A percentile compares a stretch with the other conserved stretches of the same genome.
Conservation (phyloP, 2,329 filamentous ascomycete species). For the Tympanopsis confertula region DNA sequence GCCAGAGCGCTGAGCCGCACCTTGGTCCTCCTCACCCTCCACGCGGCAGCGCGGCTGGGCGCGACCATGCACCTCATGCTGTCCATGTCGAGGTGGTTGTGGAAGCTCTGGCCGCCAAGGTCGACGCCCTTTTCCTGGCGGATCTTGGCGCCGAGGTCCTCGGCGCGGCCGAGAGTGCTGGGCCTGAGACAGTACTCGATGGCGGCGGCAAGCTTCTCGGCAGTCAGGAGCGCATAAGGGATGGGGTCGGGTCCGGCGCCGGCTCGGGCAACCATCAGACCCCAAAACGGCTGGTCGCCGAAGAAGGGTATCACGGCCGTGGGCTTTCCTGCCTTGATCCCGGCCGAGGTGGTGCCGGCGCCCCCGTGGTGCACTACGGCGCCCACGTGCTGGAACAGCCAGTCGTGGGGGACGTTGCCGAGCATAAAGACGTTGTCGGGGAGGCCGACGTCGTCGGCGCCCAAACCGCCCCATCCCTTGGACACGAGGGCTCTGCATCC, state of each 20-base stretch:
- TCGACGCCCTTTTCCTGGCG: conserved; percentile 52
- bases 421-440: conserved; percentile 46
- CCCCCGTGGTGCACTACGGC: conserved; percentile 51
- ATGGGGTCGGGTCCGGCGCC: conserved; percentile 33
- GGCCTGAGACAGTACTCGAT: conserved; percentile 14
- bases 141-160: conserved; percentile 51
- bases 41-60: conserved; percentile 59
- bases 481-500: conserved; percentile 43
- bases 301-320: conserved; percentile 50
- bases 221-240: conserved; percentile 30
- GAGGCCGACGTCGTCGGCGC: conserved; percentile 31
- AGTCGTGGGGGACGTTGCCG: conserved; percentile 47
- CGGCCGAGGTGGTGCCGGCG: conserved; percentile 48
- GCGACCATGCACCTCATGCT: conserved; percentile 59
- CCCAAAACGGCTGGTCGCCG: conserved; percentile 41
- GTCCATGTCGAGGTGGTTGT: conserved; percentile 56
- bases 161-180: conserved; percentile 17
- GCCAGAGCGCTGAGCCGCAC: conserved; percentile 62
- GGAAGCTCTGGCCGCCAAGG: conserved; percentile 55
- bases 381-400: conserved; percentile 44
- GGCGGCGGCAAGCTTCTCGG: conserved; percentile 27
- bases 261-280: conserved; percentile 31
- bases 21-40: conserved; percentile 60
- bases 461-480: conserved; percentile 50
- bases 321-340: conserved; percentile 39